Conservation (phyloP, 2,329 filamentous ascomycete species). For the Davidsoniella virescens region DNA sequence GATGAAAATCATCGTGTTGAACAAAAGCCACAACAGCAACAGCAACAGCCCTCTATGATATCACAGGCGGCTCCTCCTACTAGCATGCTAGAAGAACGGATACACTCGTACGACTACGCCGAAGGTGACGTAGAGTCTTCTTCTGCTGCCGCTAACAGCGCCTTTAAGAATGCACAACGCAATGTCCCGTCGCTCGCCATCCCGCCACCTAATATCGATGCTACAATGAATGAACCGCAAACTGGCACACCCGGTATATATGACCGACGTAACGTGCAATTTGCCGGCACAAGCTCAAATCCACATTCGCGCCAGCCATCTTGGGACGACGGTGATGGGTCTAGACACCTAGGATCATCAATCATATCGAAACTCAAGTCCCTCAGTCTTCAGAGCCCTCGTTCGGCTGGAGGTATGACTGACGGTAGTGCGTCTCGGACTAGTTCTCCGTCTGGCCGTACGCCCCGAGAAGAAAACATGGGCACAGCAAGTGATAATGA, state of each 20-base stretch:
- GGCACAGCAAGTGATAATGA: conserved; percentile 48
- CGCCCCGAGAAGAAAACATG: conserved; percentile 26
- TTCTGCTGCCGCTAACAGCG: background rate
- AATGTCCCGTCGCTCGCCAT: conserved; percentile 8
- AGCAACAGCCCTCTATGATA: background rate
- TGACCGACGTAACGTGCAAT: conserved; percentile 53
- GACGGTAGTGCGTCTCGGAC: conserved; percentile 17
- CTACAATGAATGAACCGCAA: background rate
- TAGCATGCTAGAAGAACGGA: background rate
- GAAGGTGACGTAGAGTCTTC: too few relatives aligned
- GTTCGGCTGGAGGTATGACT: conserved; percentile 16
- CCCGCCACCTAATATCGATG: conserved; percentile 7
- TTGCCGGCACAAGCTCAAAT: conserved; percentile 40
- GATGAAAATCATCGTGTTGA: too few relatives aligned
- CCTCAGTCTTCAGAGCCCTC: conserved; percentile 41
- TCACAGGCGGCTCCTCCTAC: background rate
- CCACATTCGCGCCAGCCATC: conserved; percentile 47
- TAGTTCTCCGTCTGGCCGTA: conserved; percentile 4
- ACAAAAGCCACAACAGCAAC: background rate
- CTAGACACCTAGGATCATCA: conserved; percentile 42
- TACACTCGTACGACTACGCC: conserved; percentile 2
- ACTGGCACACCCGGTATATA: background rate
- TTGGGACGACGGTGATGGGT: conserved; percentile 46
- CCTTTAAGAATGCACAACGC: conserved; percentile 5
- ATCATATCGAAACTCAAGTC: conserved; percentile 69